phyloP scores from a whole-genome alignment of 768 basidiomycete species.

The Tulasnella sp. region DNA sequence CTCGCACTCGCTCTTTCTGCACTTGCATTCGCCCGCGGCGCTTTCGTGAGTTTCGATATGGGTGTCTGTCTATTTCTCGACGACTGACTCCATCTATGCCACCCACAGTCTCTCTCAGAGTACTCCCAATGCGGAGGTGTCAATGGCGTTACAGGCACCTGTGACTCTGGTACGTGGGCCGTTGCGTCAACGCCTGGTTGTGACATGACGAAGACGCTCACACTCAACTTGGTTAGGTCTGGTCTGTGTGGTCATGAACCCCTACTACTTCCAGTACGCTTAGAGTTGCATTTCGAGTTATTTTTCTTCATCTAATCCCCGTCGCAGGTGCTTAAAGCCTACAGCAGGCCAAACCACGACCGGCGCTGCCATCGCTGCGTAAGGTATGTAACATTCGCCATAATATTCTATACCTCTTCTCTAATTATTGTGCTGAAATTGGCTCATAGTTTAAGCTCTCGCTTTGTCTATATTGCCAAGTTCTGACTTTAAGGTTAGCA shows the following conservation, averaged over 20 bases:
- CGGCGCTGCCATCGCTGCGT: neutral
- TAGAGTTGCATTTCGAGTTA: neutral
- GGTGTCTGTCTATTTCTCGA: neutral
- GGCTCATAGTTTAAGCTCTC: neutral
- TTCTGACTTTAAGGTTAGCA: neutral
- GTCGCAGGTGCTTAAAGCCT: neutral
- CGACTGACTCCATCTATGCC: neutral
- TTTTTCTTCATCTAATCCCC: neutral
- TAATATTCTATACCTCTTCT: neutral
- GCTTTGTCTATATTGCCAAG: neutral
- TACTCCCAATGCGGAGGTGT: neutral
- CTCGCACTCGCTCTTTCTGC: neutral
- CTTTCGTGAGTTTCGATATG: neutral
- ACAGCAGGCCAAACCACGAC: neutral
- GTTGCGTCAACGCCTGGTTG: neutral
- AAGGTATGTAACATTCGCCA: neutral
- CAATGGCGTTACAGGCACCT: neutral
- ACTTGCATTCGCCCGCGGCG: neutral
- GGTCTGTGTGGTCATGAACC: neutral
- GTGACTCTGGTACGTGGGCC: slow-evolving; percentile 4
- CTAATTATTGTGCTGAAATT: neutral
- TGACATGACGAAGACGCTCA: neutral
- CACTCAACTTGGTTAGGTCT: neutral
- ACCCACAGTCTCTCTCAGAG: neutral
- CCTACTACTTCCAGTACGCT: neutral